phyloP scores from a whole-genome alignment of 2,329 filamentous ascomycete genomes.

The Botrytis medusae region DNA sequence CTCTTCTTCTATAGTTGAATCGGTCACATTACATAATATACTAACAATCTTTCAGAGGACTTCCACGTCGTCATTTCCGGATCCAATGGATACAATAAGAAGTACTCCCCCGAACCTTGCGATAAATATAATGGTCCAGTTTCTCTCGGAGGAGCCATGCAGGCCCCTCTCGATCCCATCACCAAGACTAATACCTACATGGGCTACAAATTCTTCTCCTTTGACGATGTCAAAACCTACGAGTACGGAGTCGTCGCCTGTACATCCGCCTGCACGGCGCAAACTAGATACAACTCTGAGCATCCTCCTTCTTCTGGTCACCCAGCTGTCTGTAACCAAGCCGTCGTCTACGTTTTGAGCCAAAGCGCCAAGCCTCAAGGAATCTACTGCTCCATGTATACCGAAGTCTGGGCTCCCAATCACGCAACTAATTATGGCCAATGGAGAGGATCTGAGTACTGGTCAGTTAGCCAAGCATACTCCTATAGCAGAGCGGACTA shows the following conservation, averaged over 20 bases:
- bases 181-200: constrained; percentile 37
- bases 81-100: constrained; percentile 45
- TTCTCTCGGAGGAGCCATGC: constrained; percentile 39
- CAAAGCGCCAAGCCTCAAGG: constrained; percentile 41
- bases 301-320: constrained; percentile 37
- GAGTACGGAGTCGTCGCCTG: constrained; percentile 34
- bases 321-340: constrained; percentile 43
- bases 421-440: constrained; percentile 35
- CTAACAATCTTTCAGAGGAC: constrained; percentile 22
- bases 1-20: too few species aligned
- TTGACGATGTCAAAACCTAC: constrained; percentile 27
- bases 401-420: constrained; percentile 28
- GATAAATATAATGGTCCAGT: constrained; percentile 32
- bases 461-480: constrained; percentile 16
- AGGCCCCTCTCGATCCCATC: constrained; percentile 36
- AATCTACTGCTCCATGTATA: constrained; percentile 42
- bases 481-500: neutral
- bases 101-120: constrained; percentile 23
- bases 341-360: constrained; percentile 42
- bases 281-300: constrained; percentile 41
- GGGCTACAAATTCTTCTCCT: constrained; percentile 36
- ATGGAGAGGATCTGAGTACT: constrained; percentile 21
- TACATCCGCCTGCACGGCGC: constrained; percentile 40
- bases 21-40: neutral
- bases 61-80: constrained; percentile 47